Percentiles rank a stretch among this genome's conserved stretches.
phyloP scores from a whole-genome alignment of 306 rosid species.

The Castanea sativa region DNA sequence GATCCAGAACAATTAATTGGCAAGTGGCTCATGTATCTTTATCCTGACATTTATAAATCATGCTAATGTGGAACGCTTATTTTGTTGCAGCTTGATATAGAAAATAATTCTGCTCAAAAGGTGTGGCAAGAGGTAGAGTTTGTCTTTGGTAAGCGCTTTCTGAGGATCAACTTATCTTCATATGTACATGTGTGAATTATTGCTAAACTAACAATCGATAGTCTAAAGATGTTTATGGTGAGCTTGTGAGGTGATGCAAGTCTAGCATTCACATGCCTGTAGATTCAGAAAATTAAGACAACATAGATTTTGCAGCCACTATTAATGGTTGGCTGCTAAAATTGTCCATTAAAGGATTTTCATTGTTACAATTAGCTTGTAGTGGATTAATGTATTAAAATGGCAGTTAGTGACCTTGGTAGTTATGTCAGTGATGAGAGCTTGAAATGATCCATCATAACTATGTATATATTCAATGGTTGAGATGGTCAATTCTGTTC shows the following conservation, averaged over 20 bases:
- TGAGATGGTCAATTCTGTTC: not conserved
- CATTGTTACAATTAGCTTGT: not conserved
- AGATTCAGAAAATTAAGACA: not conserved
- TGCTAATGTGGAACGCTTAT: slow-evolving; percentile 25
- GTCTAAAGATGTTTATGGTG: not conserved
- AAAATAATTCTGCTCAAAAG: slow-evolving; percentile 68
- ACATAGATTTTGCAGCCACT: not conserved
- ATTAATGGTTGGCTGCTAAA: not conserved
- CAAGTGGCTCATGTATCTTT: not conserved
- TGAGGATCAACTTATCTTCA: slow-evolving; percentile 2
- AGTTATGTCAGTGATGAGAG: not conserved
- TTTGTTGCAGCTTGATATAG: slow-evolving; percentile 81
- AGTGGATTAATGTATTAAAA: not conserved
- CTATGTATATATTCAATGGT: not conserved
- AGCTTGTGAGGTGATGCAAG: not conserved
- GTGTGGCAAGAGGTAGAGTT: slow-evolving; percentile 85
- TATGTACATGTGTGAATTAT: not conserved
- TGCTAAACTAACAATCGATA: not conserved
- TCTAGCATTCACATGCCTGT: not conserved
- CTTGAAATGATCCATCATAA: not conserved
- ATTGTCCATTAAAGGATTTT: not conserved
- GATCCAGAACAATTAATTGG: not conserved
- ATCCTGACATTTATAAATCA: not conserved
- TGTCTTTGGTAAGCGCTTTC: slow-evolving; percentile 69
- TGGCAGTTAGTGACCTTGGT: not conserved